A percentile compares a stretch with the other conserved stretches of the same genome.
Evolutionary conservation across 2,329 filamentous ascomycete species (phyloP).

Genomic region (Colletotrichum brevisporum): DNA sequence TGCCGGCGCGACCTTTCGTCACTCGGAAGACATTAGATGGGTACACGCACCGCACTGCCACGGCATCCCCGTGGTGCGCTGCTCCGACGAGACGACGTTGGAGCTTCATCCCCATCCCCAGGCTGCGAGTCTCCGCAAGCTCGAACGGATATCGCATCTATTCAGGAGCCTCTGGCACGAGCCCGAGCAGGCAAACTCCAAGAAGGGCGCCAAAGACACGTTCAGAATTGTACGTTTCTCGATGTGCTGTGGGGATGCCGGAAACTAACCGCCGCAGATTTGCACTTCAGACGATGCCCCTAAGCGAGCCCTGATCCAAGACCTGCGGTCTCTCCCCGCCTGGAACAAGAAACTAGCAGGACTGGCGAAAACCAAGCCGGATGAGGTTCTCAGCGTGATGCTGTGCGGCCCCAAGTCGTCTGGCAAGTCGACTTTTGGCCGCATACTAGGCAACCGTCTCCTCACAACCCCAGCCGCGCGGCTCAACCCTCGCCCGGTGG

Average conservation of each 20-base stretch:
- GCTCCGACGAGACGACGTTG: constrained; percentile 62
- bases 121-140: constrained; percentile 61
- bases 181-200: constrained; percentile 44
- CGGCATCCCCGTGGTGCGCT: constrained; percentile 77
- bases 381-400: constrained; percentile 61
- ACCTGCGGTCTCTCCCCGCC: constrained; percentile 69
- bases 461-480: constrained; percentile 61
- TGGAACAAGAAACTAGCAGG: constrained; percentile 73
- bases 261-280: constrained; percentile 58
- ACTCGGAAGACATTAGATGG: constrained; percentile 63
- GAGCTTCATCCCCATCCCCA: constrained; percentile 70
- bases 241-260: constrained; percentile 12
- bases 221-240: constrained; percentile 64
- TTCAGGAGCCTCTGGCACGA: constrained; percentile 78
- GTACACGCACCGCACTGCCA: constrained; percentile 78
- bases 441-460: constrained; percentile 75
- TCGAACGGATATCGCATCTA: constrained; percentile 75
- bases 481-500: constrained; percentile 53
- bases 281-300: constrained; percentile 67
- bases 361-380: constrained; percentile 54
- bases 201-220: constrained; percentile 47
- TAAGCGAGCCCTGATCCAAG: constrained; percentile 64
- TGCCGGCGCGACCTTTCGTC: constrained; percentile 73
- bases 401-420: constrained; percentile 80
- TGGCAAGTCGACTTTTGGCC: constrained; percentile 83